Evolutionary conservation across 345 rosid genomes (phyloP).

Genomic region (Populus ilicifolia): DNA sequence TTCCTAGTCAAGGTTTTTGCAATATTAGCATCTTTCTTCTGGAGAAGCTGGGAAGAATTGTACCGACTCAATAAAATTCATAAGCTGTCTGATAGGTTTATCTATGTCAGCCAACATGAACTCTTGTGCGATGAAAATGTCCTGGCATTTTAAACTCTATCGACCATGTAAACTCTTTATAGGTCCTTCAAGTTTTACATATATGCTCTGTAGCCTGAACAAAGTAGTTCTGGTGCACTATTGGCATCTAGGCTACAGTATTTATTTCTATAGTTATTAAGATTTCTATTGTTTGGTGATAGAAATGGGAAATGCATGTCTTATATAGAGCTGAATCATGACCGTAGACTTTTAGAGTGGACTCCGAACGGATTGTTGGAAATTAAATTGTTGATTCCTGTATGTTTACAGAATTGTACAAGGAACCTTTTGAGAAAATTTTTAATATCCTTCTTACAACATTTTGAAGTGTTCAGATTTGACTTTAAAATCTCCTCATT

Average conservation of each 20-base stretch:
- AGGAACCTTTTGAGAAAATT: no score
- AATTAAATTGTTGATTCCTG: not conserved
- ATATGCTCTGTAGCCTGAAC: not conserved
- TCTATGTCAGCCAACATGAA: no score
- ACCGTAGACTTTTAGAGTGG: not conserved
- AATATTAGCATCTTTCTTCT: no score
- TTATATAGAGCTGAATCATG: not conserved
- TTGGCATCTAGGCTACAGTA: not conserved
- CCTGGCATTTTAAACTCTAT: not conserved
- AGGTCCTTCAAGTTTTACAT: not conserved
- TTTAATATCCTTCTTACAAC: not conserved
- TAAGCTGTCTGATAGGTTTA: not conserved
- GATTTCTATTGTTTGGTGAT: not conserved
- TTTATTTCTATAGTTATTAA: not conserved
- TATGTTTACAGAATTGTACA: no score
- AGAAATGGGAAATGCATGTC: not conserved
- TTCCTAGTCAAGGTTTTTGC: not conserved
- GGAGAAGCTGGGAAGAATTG: not conserved
- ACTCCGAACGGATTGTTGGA: not conserved
- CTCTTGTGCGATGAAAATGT: not conserved
- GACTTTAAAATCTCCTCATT: not conserved
- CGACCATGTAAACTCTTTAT: not conserved
- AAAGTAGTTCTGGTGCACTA: not conserved
- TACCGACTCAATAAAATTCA: slow-evolving; percentile 3
- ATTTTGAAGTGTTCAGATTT: not conserved